Base-by-base conservation (phyloP, 2,329 filamentous ascomycete species). In the Chrysosphaeria jannelii region DNA sequence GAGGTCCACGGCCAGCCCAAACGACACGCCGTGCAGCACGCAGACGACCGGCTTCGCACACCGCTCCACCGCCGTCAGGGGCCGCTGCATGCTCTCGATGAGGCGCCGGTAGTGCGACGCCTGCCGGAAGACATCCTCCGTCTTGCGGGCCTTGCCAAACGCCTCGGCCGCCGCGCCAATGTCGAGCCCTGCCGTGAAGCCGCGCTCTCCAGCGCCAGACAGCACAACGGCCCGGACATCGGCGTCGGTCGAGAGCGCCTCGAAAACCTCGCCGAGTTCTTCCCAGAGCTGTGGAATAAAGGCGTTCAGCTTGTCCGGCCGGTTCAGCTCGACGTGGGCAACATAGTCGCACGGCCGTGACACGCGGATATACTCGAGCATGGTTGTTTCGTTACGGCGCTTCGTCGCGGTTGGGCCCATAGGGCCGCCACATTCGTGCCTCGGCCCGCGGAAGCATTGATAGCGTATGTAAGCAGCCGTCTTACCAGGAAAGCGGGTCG, bases 31-130 rank as follows among this genome's bases (percentile, higher is more conserved):
- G 36, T 89, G 74, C 32, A 90, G 45, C 11, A 76, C 65, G 24
- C 62, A 67, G 28, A 93, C 70, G 16, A 91, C 74, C 29, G 76
- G 76, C 46, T 93, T 93, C 46, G 85, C 72, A 44, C 81, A 93
- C 34, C 57, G 64, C 41, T 91, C 81, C 25, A 89, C 48, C 9
- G 64, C 56, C 1, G 53, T 55, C 30, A 97, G 64, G 36, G 65
- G 70, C 24, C 57, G 55, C 43, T 97, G 85, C 41, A 91, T 88
- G 30, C 75, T 63, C 29, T 54, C 44, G 27, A 93, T 66, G 39
- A 75, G 57, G 15, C 63, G 55, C 23, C 72, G 57, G 23, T 79
- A 36, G 4, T 36, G 35, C 17, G 53, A 51, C 0, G 70, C 67
- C 32, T 48, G 59, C 31, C 75, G 57, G 3, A 69, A 69, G 1